phyloP scores from a whole-genome alignment of 495 filamentous ascomycete species.

The Glonium stellatum region DNA sequence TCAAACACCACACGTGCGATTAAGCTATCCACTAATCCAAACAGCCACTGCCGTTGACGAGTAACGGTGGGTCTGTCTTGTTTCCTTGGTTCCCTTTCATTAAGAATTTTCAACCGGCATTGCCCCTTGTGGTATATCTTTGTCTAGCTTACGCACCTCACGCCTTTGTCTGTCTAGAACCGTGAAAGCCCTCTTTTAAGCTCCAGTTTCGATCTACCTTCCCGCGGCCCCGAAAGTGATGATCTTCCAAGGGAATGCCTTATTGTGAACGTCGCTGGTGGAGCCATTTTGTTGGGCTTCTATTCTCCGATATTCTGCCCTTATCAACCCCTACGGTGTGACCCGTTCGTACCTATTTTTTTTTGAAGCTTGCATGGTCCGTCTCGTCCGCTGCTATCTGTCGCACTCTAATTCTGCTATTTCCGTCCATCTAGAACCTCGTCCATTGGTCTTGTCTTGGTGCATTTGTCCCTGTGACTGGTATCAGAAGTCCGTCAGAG shows the following conservation, averaged over 20 bases:
- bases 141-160: slow-evolving; percentile 2
- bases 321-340: neutral
- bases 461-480: neutral
- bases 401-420: neutral
- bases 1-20: neutral
- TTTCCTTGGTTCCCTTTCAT: neutral
- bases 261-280: neutral
- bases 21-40: too few relatives aligned
- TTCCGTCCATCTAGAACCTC: neutral
- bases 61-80: neutral
- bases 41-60: neutral
- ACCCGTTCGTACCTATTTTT: neutral
- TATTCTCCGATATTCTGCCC: neutral
- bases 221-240: neutral
- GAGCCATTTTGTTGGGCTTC: neutral
- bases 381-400: neutral
- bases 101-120: neutral
- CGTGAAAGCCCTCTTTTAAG: neutral
- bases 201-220: neutral
- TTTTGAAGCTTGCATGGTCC: neutral
- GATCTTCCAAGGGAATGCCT: neutral
- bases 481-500: neutral
- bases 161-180: neutral
- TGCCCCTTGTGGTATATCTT: neutral
- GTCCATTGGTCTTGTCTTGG: neutral